Percentiles rank a stretch among this genome's conserved stretches.
Conservation (phyloP, 2,329 filamentous ascomycete genomes). For the Nigrograna mackinnonii region DNA sequence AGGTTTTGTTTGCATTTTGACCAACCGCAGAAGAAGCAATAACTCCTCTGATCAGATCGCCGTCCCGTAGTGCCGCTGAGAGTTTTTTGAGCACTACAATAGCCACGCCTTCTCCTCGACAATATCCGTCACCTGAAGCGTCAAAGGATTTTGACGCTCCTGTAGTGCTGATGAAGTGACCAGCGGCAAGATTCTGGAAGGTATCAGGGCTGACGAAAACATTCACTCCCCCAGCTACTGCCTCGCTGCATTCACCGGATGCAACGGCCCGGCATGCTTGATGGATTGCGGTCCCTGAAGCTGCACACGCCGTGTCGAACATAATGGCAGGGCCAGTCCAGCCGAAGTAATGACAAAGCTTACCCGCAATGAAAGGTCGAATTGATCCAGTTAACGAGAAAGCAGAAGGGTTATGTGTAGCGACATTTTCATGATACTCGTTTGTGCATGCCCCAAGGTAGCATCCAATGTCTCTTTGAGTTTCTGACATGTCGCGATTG, state of each 20-base stretch:
- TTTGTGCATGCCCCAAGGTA: conserved; percentile 34
- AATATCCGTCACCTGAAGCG: conserved; percentile 55
- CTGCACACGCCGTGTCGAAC: conserved; percentile 41
- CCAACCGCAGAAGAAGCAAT: conserved; percentile 31
- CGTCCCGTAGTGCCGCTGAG: conserved; percentile 54
- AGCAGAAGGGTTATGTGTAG: conserved; percentile 15
- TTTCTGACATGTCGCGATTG: neutral
- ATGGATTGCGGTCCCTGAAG: conserved; percentile 33
- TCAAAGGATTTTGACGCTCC: conserved; percentile 50
- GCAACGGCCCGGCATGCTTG: conserved; percentile 27
- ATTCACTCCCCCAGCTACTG: conserved; percentile 42
- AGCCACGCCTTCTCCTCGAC: conserved; percentile 55
- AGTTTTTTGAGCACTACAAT: conserved; percentile 56
- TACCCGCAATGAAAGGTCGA: conserved; percentile 23
- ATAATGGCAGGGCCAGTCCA: conserved; percentile 27
- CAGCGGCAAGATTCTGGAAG: conserved; percentile 39
- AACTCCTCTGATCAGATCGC: conserved; percentile 51
- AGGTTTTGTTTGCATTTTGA: conserved; percentile 12
- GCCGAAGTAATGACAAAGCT: conserved; percentile 28
- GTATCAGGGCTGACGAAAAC: conserved; percentile 31
- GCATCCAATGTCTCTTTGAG: conserved; percentile 25
- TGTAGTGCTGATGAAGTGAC: conserved; percentile 47
- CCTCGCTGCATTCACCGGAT: conserved; percentile 27
- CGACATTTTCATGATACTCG: conserved; percentile 31
- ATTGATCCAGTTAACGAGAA: conserved; percentile 22